phyloP scores from a whole-genome alignment of 2,329 filamentous ascomycete genomes.

The Davidsoniella australis region DNA sequence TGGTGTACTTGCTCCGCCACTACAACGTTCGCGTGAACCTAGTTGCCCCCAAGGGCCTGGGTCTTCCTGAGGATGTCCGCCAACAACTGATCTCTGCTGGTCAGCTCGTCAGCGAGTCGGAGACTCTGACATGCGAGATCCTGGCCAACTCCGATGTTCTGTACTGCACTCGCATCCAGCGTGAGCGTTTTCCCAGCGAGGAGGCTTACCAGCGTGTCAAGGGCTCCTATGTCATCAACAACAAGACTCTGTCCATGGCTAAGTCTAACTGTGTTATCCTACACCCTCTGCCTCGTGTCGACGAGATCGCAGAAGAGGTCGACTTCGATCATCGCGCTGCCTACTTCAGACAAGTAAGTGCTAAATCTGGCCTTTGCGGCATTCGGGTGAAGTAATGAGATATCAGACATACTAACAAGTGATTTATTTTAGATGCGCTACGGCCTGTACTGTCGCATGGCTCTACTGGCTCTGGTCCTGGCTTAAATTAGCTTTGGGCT shows the following conservation, averaged over 20 bases:
- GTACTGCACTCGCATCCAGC: conserved; percentile 93
- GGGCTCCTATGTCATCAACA: conserved; percentile 78
- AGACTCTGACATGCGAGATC: conserved; percentile 71
- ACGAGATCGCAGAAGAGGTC: conserved; percentile 86
- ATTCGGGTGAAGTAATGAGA: not conserved
- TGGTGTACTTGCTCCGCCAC: conserved; percentile 84
- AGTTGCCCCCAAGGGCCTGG: conserved; percentile 63
- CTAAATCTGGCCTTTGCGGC: not conserved
- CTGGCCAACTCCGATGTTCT: conserved; percentile 75
- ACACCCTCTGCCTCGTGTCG: conserved; percentile 87
- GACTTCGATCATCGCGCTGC: conserved; percentile 94
- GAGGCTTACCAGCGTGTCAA: conserved; percentile 75
- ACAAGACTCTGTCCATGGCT: conserved; percentile 72
- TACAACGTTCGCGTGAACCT: conserved; percentile 92
- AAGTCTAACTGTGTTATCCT: conserved; percentile 89
- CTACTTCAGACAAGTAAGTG: conserved; percentile 93
- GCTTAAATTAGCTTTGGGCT: conserved; percentile 13
- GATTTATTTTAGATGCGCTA: conserved; percentile 62
- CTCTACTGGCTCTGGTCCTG: conserved; percentile 86
- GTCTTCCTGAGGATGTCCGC: conserved; percentile 58
- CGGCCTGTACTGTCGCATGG: conserved; percentile 96
- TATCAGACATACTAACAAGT: conserved; percentile 1
- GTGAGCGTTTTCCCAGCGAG: conserved; percentile 76
- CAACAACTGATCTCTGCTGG: conserved; percentile 55
- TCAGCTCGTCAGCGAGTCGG: conserved; percentile 60